Conservation (phyloP, 225 moss, liverwort and hornwort genomes). For the Anthoceros angustus region DNA sequence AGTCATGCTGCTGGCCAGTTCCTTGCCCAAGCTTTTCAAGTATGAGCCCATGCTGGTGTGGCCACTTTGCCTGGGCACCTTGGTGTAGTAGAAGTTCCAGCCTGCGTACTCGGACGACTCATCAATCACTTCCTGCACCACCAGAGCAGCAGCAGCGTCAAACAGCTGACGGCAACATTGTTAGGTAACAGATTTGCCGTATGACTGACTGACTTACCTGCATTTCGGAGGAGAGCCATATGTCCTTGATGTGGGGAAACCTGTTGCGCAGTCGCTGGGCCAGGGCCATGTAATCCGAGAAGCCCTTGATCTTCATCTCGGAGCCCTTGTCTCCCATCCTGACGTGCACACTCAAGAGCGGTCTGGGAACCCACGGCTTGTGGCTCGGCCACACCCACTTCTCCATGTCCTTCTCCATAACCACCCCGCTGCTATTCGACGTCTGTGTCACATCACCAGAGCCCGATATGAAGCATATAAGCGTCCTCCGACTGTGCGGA, state of each 20-base stretch:
- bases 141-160: not conserved
- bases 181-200: not conserved
- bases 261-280: not conserved
- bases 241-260: not conserved
- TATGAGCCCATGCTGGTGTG: slow-evolving; percentile 15
- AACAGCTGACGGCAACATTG: not conserved
- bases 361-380: not conserved
- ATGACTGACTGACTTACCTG: not conserved
- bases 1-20: slow-evolving; percentile 18
- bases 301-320: not conserved
- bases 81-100: slow-evolving; percentile 27
- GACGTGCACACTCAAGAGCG: not conserved
- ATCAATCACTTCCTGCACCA: slow-evolving; percentile 18
- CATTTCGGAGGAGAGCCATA: slow-evolving; percentile 3
- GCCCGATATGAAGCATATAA: too few species aligned
- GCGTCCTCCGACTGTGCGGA: too few species aligned
- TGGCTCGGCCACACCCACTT: slow-evolving; percentile 2
- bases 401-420: not conserved
- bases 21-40: slow-evolving; percentile 11
- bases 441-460: not conserved
- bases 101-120: slow-evolving; percentile 9
- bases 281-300: not conserved
- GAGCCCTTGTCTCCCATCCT: not conserved
- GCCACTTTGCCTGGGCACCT: slow-evolving; percentile 16
- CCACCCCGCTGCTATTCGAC: not conserved